Conservation (phyloP, 768 basidiomycete genomes). For the Boletus patriciae region DNA sequence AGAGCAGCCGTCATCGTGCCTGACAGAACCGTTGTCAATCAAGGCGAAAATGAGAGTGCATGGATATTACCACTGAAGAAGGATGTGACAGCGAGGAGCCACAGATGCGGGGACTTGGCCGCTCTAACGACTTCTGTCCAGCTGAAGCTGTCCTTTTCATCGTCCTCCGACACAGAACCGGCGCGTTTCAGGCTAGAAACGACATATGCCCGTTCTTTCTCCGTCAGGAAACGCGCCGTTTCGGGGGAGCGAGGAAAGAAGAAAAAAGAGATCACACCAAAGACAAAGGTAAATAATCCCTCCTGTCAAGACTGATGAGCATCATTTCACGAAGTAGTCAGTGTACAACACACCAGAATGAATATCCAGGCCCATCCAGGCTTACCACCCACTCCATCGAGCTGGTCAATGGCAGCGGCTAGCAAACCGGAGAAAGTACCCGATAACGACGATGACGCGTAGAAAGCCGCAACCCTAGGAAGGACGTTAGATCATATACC, state of each 20-base stretch:
- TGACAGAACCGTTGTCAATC: slow-evolving; percentile 4
- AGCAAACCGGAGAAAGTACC: slow-evolving; percentile 66
- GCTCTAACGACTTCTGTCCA: no score
- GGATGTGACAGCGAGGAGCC: slow-evolving; percentile 48
- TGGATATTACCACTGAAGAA: slow-evolving; percentile 51
- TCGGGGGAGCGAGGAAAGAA: slow-evolving; percentile 46
- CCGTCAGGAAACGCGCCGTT: slow-evolving; percentile 49
- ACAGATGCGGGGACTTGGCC: slow-evolving; percentile 59
- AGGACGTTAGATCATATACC: not conserved
- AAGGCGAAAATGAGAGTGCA: not conserved
- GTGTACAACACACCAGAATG: slow-evolving; percentile 39
- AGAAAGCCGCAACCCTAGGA: slow-evolving; percentile 40
- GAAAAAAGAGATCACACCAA: slow-evolving; percentile 54
- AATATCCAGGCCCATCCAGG: slow-evolving; percentile 67
- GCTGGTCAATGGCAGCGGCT: slow-evolving; percentile 57
- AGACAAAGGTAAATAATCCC: slow-evolving; percentile 61
- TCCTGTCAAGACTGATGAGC: slow-evolving; percentile 35
- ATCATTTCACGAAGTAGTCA: not conserved
- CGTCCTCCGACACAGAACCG: slow-evolving; percentile 40
- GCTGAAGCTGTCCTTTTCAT: slow-evolving; percentile 47
- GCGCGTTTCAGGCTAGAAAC: slow-evolving; percentile 25
- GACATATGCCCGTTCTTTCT: slow-evolving; percentile 50
- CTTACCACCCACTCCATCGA: slow-evolving; percentile 52
- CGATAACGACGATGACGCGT: slow-evolving; percentile 48
- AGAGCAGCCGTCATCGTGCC: slow-evolving; percentile 19